Evolutionary conservation across 208 protist species (phyloP).

Genomic region (Angomonas deanei): DNA sequence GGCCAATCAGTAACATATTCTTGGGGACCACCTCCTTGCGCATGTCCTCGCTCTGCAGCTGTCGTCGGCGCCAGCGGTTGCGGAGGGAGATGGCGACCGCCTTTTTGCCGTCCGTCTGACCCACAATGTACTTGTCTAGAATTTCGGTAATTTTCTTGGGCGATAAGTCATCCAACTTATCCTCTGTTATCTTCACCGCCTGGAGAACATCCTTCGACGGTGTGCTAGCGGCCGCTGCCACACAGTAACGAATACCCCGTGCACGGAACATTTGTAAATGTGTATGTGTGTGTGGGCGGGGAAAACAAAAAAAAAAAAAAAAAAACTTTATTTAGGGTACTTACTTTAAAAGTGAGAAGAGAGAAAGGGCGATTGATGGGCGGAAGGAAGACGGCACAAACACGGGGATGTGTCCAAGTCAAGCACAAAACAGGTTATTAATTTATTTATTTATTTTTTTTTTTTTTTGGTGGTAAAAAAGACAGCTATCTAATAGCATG

Average conservation of each 20-base stretch:
- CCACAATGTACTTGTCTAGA: slow-evolving; percentile 95
- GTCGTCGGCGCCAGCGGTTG: slow-evolving; percentile 90
- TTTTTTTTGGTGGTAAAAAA: neutral
- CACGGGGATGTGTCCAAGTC: no score
- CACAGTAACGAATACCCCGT: slow-evolving; percentile 30
- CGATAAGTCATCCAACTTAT: slow-evolving; percentile 73
- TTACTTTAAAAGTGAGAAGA: slow-evolving; percentile 1
- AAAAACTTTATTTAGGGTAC: neutral
- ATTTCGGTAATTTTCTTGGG: slow-evolving; percentile 90
- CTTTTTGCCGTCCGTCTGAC: slow-evolving; percentile 93
- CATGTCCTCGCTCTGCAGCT: slow-evolving; percentile 68
- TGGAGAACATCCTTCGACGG: slow-evolving; percentile 58
- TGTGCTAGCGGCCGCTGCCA: slow-evolving; percentile 32
- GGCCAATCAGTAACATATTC: slow-evolving; percentile 93
- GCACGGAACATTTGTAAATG: slow-evolving; percentile 51
- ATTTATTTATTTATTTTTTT: neutral
- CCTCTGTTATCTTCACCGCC: slow-evolving; percentile 35
- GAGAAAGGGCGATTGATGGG: neutral
- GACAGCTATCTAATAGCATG: neutral
- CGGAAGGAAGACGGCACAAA: no score
- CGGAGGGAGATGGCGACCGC: slow-evolving; percentile 96
- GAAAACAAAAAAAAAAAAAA: neutral
- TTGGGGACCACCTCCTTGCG: slow-evolving; percentile 88
- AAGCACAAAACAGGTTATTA: neutral
- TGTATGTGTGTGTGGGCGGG: slow-evolving; percentile 4